Percentiles rank a stretch among this genome's conserved stretches.
phyloP scores from a whole-genome alignment of 129 eudicot genomes.

The Lonicera japonica region DNA sequence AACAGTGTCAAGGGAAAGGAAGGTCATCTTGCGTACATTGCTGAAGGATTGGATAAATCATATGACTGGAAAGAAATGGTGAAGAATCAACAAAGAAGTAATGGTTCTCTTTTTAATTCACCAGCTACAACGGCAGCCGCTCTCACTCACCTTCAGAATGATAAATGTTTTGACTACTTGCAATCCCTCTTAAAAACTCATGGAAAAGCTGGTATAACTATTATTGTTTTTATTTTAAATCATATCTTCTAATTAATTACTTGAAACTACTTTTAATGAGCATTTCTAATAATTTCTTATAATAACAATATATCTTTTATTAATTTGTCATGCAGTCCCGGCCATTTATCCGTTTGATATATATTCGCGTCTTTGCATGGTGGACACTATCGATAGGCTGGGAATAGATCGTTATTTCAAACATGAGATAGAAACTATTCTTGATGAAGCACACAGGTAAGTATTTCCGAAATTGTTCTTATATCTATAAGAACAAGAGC shows the following conservation, averaged over 20 bases:
- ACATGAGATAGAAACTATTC: neutral
- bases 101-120: constrained; percentile 28
- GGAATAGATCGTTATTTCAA: neutral
- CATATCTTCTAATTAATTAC: too few species aligned
- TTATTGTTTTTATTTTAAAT: too few species aligned
- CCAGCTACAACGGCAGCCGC: constrained; percentile 35
- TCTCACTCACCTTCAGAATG: constrained; percentile 14
- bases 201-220: constrained; percentile 23
- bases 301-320: too few species aligned
- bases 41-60: constrained; percentile 29
- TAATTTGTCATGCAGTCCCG: neutral
- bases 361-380: neutral
- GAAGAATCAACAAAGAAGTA: constrained; percentile 15
- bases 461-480: too few species aligned
- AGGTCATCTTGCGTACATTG: constrained; percentile 15
- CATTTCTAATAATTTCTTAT: too few species aligned
- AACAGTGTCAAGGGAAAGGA: too few species aligned
- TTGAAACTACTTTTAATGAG: too few species aligned
- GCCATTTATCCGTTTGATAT: neutral
- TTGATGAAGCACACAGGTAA: neutral
- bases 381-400: neutral
- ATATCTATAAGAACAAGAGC: too few species aligned
- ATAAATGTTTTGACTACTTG: constrained; percentile 17
- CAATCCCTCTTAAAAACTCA: constrained; percentile 10
- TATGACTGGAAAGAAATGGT: constrained; percentile 17